Evolutionary conservation across 805 yeast species (phyloP), one percentile per base, ranked within the genome.

Genomic region (Ogataea degrootiae): DNA sequence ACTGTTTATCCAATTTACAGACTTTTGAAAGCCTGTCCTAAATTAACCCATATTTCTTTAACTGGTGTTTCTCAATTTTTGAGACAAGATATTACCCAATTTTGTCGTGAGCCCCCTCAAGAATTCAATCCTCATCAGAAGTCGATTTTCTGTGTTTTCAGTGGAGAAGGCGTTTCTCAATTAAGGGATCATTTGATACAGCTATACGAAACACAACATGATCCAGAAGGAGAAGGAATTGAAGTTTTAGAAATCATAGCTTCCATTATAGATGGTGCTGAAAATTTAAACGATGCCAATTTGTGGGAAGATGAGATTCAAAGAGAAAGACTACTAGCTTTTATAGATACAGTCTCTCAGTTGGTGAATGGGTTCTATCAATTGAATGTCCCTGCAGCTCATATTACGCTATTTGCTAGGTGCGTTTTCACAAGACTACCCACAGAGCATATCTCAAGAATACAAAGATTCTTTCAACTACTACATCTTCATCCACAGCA

Each of bases 21-120:
- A 52, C 71, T 92, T 45, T 72, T 94, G 48, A 82, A 80, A 65
- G 78, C 83, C 42, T 92, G 97, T 60, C 96, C 95, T 4, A 80
- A 83, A 53, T 72, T 92, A 47, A 90, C 97, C 1, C 99, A 92
- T 66, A 74, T 92, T 50, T 87, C 96, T 11, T 74, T 92, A 50
- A 94, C 98, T 0, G 99, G 98, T 0, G 90, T 92, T 23, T 74
- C 84, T 1, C 86, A 96, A n/a, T 92, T 94, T 68, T 74, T 92
- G 62, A 76, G 96, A 50, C 76, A 84, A 9, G 97, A 92, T 59
- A 81, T 92, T 42, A 85, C 92, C 0, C 82, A 79, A 54, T 91
- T 81, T 66, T 91, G 97, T 65, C 83, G 98, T 29, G 87, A 84
- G 8, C 94, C 98, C 2, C 98, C 99, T 4, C 80, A 86, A 12